A percentile compares a stretch with the other conserved stretches of the same genome.
phyloP scores from a whole-genome alignment of 2,329 filamentous ascomycete species.

The Lomentospora prolificans region DNA sequence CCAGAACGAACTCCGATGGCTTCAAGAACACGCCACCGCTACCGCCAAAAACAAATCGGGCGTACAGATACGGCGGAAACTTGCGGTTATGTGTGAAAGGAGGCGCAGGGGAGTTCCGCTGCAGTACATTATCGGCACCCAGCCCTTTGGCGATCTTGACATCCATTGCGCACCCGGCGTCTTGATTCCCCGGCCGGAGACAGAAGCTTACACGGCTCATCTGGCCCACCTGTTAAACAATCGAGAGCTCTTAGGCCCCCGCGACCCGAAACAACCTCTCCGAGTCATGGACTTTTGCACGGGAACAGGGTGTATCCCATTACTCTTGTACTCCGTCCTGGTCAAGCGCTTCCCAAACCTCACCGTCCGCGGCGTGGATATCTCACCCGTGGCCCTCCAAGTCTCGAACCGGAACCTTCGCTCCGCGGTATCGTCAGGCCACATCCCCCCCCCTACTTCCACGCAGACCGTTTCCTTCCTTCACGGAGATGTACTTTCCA shows the following conservation, averaged over 20 bases:
- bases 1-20: slow-evolving; percentile 63
- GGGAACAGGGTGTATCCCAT: slow-evolving; percentile 80
- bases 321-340: slow-evolving; percentile 61
- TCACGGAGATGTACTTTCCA: slow-evolving; percentile 38
- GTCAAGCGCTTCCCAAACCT: slow-evolving; percentile 29
- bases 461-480: slow-evolving; percentile 31
- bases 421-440: slow-evolving; percentile 31
- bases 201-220: slow-evolving; percentile 55
- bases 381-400: slow-evolving; percentile 53
- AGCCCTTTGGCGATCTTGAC: slow-evolving; percentile 78
- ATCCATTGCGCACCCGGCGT: slow-evolving; percentile 69
- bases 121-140: slow-evolving; percentile 80
- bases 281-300: slow-evolving; percentile 79
- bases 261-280: slow-evolving; percentile 23
- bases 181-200: slow-evolving; percentile 75
- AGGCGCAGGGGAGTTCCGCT: slow-evolving; percentile 60
- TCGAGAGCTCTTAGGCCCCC: background rate
- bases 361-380: slow-evolving; percentile 60
- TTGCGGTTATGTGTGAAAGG: slow-evolving; percentile 34
- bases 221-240: slow-evolving; percentile 36
- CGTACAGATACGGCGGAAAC: slow-evolving; percentile 10
- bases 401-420: slow-evolving; percentile 58
- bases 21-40: slow-evolving; percentile 47
- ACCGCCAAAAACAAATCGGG: slow-evolving; percentile 10
- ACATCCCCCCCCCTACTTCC: slow-evolving; percentile 13